phyloP scores from a whole-genome alignment of 73 alveolate species.

The Paramecium pentaurelia region DNA sequence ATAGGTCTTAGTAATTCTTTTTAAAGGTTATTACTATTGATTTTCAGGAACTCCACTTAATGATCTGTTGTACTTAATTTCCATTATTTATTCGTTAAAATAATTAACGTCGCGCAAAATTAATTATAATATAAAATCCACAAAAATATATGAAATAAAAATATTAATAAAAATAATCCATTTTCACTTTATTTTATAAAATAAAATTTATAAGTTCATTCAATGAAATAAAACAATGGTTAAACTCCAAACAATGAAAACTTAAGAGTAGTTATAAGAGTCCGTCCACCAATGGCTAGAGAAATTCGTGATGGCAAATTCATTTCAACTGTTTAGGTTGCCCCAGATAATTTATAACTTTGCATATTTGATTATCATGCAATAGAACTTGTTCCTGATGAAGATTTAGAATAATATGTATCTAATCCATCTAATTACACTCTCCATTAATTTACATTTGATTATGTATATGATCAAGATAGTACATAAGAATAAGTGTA shows the following conservation, averaged over 20 bases:
- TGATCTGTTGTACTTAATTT: constrained; percentile 15
- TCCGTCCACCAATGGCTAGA: constrained; percentile 83
- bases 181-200: not conserved
- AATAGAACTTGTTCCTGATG: constrained; percentile 69
- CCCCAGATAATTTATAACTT: constrained; percentile 68
- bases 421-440: constrained; percentile 17
- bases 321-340: constrained; percentile 76
- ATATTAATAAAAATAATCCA: not conserved
- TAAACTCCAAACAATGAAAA: constrained; percentile 58
- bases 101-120: constrained; percentile 41
- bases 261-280: constrained; percentile 79
- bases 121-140: not conserved
- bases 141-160: not conserved
- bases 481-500: constrained; percentile 76
- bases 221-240: not conserved
- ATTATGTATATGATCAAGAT: constrained; percentile 75
- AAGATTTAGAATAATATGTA: constrained; percentile 66
- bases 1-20: not conserved
- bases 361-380: constrained; percentile 80
- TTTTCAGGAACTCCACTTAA: constrained; percentile 39
- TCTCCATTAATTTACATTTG: constrained; percentile 81
- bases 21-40: not conserved
- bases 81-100: constrained; percentile 33
- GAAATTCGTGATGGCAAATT: constrained; percentile 73
- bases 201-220: not conserved